phyloP scores from a whole-genome alignment of 2,329 filamentous ascomycete genomes.

The Myriosclerotinia scirpicola region DNA sequence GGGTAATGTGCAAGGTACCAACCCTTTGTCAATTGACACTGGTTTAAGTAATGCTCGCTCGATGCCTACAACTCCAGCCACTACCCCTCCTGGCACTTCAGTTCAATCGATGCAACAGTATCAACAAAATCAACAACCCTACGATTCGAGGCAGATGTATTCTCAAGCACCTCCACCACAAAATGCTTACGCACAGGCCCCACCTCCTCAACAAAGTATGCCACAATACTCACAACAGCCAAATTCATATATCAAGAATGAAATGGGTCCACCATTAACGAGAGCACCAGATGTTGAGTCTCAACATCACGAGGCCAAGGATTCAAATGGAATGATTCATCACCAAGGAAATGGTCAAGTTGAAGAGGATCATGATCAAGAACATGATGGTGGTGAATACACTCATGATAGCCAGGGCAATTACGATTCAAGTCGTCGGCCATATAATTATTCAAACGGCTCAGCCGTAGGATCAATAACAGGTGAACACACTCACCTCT shows the following conservation, averaged over 20 bases:
- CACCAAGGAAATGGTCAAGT: slow-evolving; percentile 56
- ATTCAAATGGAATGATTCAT: slow-evolving; percentile 66
- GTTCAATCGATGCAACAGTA: slow-evolving; percentile 81
- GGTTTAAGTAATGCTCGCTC: slow-evolving; percentile 75
- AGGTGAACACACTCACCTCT: slow-evolving; percentile 73
- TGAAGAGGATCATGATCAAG: slow-evolving; percentile 71
- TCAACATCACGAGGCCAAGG: slow-evolving; percentile 61
- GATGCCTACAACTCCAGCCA: slow-evolving; percentile 87
- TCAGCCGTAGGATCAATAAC: slow-evolving; percentile 65
- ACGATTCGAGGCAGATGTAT: slow-evolving; percentile 82
- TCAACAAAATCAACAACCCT: slow-evolving; percentile 63
- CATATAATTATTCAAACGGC: slow-evolving; percentile 74
- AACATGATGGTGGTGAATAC: slow-evolving; percentile 78
- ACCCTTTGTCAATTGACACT: slow-evolving; percentile 79
- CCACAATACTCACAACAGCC: slow-evolving; percentile 59
- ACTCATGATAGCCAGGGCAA: slow-evolving; percentile 73
- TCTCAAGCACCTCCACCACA: slow-evolving; percentile 65
- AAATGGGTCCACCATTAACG: slow-evolving; percentile 80
- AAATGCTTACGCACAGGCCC: slow-evolving; percentile 66
- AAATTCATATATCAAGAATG: slow-evolving; percentile 72
- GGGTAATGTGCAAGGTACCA: slow-evolving; percentile 60
- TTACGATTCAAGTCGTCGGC: slow-evolving; percentile 70
- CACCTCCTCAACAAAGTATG: slow-evolving; percentile 62
- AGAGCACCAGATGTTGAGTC: slow-evolving; percentile 58
- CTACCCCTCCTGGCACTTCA: slow-evolving; percentile 77